phyloP scores from a whole-genome alignment of 2,329 filamentous ascomycete genomes.

The Thelonectria blattea region DNA sequence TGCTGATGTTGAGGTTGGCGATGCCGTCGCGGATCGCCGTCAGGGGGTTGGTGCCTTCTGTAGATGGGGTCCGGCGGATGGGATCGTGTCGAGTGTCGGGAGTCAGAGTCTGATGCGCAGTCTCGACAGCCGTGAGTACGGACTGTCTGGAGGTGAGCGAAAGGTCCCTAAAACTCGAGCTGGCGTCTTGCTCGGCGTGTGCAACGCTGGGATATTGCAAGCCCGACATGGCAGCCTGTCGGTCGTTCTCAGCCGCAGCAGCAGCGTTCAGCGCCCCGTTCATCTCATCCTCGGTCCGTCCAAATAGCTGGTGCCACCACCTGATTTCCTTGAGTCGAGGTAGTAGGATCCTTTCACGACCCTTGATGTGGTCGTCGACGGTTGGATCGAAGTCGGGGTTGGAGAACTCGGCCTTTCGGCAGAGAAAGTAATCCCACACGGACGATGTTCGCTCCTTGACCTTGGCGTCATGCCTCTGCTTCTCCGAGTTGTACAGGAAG shows the following conservation, averaged over 20 bases:
- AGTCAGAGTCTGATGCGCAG: constrained; percentile 59
- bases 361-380: constrained; percentile 79
- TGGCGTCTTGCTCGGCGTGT: constrained; percentile 35
- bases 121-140: constrained; percentile 65
- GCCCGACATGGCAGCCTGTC: constrained; percentile 45
- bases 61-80: constrained; percentile 53
- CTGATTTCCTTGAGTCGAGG: constrained; percentile 78
- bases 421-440: constrained; percentile 95
- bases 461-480: constrained; percentile 75
- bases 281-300: constrained; percentile 89
- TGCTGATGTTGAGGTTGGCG: constrained; percentile 55
- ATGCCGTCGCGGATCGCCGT: constrained; percentile 56
- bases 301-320: constrained; percentile 94
- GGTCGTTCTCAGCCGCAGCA: constrained; percentile 55
- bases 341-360: constrained; percentile 83
- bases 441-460: constrained; percentile 77
- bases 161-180: constrained; percentile 48
- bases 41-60: constrained; percentile 53
- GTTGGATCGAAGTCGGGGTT: constrained; percentile 79
- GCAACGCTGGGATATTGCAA: constrained; percentile 41
- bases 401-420: constrained; percentile 78
- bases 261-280: constrained; percentile 70
- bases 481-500: constrained; percentile 94
- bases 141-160: constrained; percentile 53
- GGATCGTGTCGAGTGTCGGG: constrained; percentile 45